Conservation (phyloP, 1,139 yeast genomes). For the Suhomyces choctaworum region DNA sequence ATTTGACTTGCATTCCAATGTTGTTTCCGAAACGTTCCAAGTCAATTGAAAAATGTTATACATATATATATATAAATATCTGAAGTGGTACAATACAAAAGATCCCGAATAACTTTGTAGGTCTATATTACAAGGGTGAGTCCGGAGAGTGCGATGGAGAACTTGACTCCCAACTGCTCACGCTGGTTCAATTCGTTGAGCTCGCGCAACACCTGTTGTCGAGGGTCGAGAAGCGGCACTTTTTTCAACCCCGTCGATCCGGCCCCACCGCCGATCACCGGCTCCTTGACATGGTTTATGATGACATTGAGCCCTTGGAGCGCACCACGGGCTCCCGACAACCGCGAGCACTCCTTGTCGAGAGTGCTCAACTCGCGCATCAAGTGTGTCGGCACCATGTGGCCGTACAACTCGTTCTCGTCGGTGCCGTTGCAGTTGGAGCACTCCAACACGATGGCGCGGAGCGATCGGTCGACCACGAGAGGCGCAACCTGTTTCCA, state of each 20-base stretch:
- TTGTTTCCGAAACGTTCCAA: slow-evolving; percentile 64
- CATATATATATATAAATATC: too few species aligned
- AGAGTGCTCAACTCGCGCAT: slow-evolving; percentile 56
- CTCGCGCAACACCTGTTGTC: slow-evolving; percentile 48
- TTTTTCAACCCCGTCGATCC: slow-evolving; percentile 4
- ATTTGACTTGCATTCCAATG: slow-evolving; percentile 64
- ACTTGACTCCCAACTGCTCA: slow-evolving; percentile 40
- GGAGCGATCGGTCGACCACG: slow-evolving; percentile 39
- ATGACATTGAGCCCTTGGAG: slow-evolving; percentile 54
- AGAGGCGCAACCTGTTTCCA: slow-evolving; percentile 60
- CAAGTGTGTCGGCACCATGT: slow-evolving; percentile 66
- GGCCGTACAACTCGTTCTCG: slow-evolving; percentile 63
- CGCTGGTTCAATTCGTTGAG: slow-evolving; percentile 42
- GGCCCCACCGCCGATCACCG: slow-evolving; percentile 19
- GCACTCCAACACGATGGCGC: slow-evolving; percentile 73
- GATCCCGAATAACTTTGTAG: background rate
- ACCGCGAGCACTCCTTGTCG: slow-evolving; percentile 18
- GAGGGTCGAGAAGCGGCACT: slow-evolving; percentile 46
- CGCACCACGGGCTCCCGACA: slow-evolving; percentile 24
- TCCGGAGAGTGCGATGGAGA: slow-evolving; percentile 59
- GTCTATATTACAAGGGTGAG: slow-evolving; percentile 24
- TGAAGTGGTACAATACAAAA: slow-evolving; percentile 21
- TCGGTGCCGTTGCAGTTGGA: slow-evolving; percentile 55
- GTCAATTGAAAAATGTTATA: slow-evolving; percentile 46
- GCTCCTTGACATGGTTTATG: slow-evolving; percentile 74